Conservation (phyloP, 2,329 filamentous ascomycete species). For the Alternaria consortialis region DNA sequence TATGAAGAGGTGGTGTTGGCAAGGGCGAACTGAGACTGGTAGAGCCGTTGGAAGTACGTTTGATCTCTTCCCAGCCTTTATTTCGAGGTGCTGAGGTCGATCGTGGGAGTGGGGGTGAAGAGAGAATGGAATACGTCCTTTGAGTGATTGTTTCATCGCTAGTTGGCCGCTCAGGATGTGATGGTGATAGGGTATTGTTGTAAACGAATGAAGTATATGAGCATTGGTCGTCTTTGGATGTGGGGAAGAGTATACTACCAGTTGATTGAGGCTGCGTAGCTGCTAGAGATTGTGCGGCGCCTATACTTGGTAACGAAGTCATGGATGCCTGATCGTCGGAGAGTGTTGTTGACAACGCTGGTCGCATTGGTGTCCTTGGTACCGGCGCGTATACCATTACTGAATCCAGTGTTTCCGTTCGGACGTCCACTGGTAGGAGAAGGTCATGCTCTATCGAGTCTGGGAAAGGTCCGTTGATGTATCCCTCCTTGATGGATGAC, state of each 20-base stretch:
- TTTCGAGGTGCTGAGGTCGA: conserved; percentile 10
- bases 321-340: background rate
- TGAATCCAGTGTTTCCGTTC: conserved; percentile 41
- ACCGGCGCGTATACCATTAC: conserved; percentile 37
- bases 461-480: conserved; percentile 29
- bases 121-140: background rate
- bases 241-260: conserved; percentile 10
- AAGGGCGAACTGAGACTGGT: conserved; percentile 1
- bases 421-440: conserved; percentile 38
- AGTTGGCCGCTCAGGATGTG: background rate
- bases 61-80: conserved; percentile 45
- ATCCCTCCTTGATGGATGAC: conserved; percentile 17
- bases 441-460: conserved; percentile 44
- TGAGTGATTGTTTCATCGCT: background rate
- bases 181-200: background rate
- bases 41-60: conserved; percentile 20
- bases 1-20: conserved; percentile 12
- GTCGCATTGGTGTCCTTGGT: conserved; percentile 22
- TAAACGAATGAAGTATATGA: background rate
- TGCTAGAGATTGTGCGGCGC: background rate
- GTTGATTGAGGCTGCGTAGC: background rate
- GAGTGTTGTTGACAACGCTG: background rate
- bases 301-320: background rate
- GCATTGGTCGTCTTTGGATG: background rate
- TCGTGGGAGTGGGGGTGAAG: conserved; percentile 3